Evolutionary conservation across 2,329 filamentous ascomycete genomes (phyloP).

Genomic region (Xylariales sp.): DNA sequence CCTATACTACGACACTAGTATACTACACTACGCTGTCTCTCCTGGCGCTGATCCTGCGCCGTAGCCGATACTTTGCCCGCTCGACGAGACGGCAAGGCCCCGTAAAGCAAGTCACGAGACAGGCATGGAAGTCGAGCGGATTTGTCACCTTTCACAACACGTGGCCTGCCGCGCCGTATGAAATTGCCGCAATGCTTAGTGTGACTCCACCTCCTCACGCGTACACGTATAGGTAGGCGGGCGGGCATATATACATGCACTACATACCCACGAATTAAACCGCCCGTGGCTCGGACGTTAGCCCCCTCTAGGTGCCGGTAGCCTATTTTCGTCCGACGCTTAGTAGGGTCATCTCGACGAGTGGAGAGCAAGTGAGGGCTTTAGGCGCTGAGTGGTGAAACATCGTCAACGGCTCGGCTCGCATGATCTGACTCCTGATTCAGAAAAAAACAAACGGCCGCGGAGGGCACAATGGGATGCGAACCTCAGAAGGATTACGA

Average conservation of each 20-base stretch:
- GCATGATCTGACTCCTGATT: conserved; percentile 8
- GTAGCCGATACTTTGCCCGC: conserved; percentile 8
- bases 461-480: neutral
- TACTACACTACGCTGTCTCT: neutral
- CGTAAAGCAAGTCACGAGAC: conserved; percentile 23
- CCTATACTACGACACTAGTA: neutral
- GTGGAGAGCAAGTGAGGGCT: conserved; percentile 21
- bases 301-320: conserved; percentile 5
- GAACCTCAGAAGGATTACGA: conserved; percentile 14
- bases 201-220: conserved; percentile 22
- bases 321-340: conserved; percentile 4
- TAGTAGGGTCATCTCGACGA: neutral
- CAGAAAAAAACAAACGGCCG: neutral
- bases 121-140: conserved; percentile 9
- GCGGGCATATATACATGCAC: too few relatives aligned
- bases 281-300: conserved; percentile 24
- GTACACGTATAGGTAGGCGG: conserved; percentile 8
- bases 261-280: conserved; percentile 7
- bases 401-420: conserved; percentile 14
- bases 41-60: neutral
- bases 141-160: conserved; percentile 32
- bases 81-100: conserved; percentile 7
- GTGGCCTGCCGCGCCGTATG: conserved; percentile 19
- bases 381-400: conserved; percentile 16
- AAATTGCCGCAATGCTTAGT: conserved; percentile 20